Percentiles rank a stretch among this genome's conserved stretches.
Conservation (phyloP, 257 asterid genomes). For the Solanum pennellii region DNA sequence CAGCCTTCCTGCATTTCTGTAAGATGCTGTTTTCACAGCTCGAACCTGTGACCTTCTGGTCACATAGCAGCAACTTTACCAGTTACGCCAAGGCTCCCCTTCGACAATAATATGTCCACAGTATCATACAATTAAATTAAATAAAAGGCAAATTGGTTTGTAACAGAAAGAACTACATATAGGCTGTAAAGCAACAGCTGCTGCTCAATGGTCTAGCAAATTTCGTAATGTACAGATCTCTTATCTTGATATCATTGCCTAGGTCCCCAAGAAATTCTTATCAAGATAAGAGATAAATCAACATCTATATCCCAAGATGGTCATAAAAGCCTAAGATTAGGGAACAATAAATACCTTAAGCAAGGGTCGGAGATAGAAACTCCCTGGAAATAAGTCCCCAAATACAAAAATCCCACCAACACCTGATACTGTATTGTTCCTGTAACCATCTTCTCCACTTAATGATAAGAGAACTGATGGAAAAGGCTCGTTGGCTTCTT, state of each 20-base stretch:
- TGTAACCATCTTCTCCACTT: slow-evolving; percentile 97
- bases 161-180: not conserved
- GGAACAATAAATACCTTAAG: slow-evolving; percentile 49
- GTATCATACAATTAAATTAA: not conserved
- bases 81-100: not conserved
- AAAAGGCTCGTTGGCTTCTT: slow-evolving; percentile 55
- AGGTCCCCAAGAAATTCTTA: not conserved
- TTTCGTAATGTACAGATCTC: not conserved
- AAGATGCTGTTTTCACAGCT: not conserved
- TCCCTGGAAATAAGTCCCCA: slow-evolving; percentile 82
- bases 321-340: not conserved
- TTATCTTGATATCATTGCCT: not conserved
- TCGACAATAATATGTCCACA: not conserved
- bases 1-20: not conserved
- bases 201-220: not conserved
- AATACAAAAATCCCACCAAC: slow-evolving; percentile 67
- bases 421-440: slow-evolving; percentile 85
- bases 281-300: not conserved
- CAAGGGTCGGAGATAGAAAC: slow-evolving; percentile 92
- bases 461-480: slow-evolving; percentile 85
- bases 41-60: not conserved
- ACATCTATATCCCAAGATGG: not conserved
- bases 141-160: not conserved
- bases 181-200: not conserved
- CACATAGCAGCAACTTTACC: not conserved